phyloP scores from a whole-genome alignment of 768 basidiomycete genomes.

The Mycena indigotica region DNA sequence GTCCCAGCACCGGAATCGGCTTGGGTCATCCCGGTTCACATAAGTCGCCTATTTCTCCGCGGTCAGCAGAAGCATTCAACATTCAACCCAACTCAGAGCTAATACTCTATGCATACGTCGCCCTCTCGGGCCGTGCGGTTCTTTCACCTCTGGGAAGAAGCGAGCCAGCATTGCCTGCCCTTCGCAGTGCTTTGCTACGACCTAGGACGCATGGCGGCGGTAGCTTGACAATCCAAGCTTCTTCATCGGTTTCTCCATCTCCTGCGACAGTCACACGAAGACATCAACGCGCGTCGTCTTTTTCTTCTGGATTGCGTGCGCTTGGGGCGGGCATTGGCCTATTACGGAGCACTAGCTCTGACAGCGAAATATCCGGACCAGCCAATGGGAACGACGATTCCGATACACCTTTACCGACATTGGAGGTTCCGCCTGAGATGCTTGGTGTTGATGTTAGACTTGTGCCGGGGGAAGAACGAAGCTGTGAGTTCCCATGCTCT shows the following conservation, averaged over 20 bases:
- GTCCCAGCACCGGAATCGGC: constrained; percentile 47
- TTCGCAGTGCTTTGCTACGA: constrained; percentile 54
- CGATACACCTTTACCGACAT: constrained; percentile 75
- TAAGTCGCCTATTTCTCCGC: no score
- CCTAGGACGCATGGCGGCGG: constrained; percentile 32
- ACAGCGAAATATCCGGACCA: constrained; percentile 10
- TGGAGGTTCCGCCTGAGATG: constrained; percentile 84
- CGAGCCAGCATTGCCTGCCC: constrained; percentile 42
- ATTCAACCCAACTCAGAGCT: constrained; percentile 60
- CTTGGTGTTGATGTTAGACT: constrained; percentile 85
- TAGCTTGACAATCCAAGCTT: constrained; percentile 17
- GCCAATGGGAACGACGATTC: constrained; percentile 55
- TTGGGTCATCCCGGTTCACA: constrained; percentile 53
- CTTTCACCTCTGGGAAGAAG: constrained; percentile 50
- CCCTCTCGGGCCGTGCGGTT: constrained; percentile 68
- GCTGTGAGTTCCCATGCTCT: constrained; percentile 55
- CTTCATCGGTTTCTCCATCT: constrained; percentile 6
- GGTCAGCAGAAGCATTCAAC: constrained; percentile 32
- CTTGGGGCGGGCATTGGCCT: constrained; percentile 41
- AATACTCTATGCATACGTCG: constrained; percentile 84
- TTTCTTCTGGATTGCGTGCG: constrained; percentile 54
- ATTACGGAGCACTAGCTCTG: constrained; percentile 15
- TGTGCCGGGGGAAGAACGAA: constrained; percentile 80
- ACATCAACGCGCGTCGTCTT: constrained; percentile 54
- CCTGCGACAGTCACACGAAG: constrained; percentile 30